Evolutionary conservation across 2,329 filamentous ascomycete species (phyloP), one percentile per base, ranked within the genome.

Genomic region (Pestalotiopsis sp.): DNA sequence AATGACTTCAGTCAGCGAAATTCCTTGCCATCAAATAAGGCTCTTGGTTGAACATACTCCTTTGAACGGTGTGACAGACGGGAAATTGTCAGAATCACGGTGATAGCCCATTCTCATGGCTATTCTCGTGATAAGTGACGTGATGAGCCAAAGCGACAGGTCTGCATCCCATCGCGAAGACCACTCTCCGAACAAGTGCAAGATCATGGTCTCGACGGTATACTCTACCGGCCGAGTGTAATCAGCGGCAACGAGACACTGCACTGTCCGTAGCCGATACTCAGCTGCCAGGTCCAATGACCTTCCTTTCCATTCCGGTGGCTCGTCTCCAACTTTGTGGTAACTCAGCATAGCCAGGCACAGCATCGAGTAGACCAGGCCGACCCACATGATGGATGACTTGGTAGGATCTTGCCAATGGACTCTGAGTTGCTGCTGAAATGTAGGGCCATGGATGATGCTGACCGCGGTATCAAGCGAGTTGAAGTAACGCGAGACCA

Each of bases 401-500:
- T 92, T 91, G 14, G 87, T 87, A 0, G 93, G 92, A 74, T 91
- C 89, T 74, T 90, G 82, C 92, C 92, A 95, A 76, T 91, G 88
- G 7, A 78, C 80, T 36, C 84, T 84, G 4, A 93, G 83, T 78
- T 93, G 88, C 75, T 91, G 88, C 75, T 95, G 90, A 75, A 98
- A 98, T 0, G 93, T 95, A 12, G 94, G 95, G 0, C 91, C 91
- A 75, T 97, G 93, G 64, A 96, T 88, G 72, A 96, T 90, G 76
- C 89, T 91, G 77, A 90, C 88, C n/a, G 88, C 86, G 52, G 88
- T 88, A 71, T 91, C 89, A 80, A 90, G 86, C 0, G 92, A 95
- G 77, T 95, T 95, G 84, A 98, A 98, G 77, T 97, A 99, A 70
- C 95, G 90, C 70, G 91, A 91, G 70, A 97, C 92, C 20, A 98